Evolutionary conservation across 306 rosid genomes (phyloP).

Genomic region (Corylus heterophylla): DNA sequence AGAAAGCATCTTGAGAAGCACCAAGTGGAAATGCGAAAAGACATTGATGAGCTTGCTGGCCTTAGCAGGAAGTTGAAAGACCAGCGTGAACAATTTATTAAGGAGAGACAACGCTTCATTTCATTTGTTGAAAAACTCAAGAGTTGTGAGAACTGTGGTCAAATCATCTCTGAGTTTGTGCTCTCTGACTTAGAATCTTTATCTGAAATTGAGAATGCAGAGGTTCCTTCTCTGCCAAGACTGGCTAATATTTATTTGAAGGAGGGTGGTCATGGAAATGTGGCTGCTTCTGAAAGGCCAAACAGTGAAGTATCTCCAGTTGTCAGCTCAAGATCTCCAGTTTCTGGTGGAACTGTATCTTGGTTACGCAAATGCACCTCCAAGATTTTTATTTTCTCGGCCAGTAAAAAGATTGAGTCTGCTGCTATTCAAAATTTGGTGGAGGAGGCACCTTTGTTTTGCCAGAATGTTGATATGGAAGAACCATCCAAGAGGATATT

Average conservation of each 20-base stretch:
- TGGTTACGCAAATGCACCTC: slow-evolving; percentile 93
- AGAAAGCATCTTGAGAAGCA: slow-evolving; percentile 71
- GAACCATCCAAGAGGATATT: slow-evolving; percentile 41
- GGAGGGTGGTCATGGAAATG: slow-evolving; percentile 42
- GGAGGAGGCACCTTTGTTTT: slow-evolving; percentile 34
- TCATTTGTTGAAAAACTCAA: slow-evolving; percentile 65
- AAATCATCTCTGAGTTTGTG: slow-evolving; percentile 69
- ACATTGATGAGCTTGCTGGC: slow-evolving; percentile 74
- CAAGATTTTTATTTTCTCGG: slow-evolving; percentile 76
- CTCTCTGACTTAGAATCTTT: slow-evolving; percentile 64
- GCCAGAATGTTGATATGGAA: slow-evolving; percentile 38
- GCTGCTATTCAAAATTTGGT: slow-evolving; percentile 43
- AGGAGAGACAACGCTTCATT: slow-evolving; percentile 72
- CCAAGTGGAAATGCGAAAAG: slow-evolving; percentile 74
- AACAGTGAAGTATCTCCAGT: slow-evolving; percentile 45
- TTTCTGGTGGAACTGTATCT: slow-evolving; percentile 31
- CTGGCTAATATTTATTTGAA: slow-evolving; percentile 46
- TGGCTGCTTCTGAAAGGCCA: slow-evolving; percentile 43
- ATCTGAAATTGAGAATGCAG: slow-evolving; percentile 62
- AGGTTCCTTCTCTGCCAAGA: slow-evolving; percentile 57
- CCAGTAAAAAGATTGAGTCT: slow-evolving; percentile 52
- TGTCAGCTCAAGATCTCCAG: slow-evolving; percentile 50
- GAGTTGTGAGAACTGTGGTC: slow-evolving; percentile 74
- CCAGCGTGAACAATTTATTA: slow-evolving; percentile 71
- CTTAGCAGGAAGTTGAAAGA: slow-evolving; percentile 71